A percentile compares a stretch with the other conserved stretches of the same genome.
These are phyloP conservation scores for Centaurea solstitialis DNA, from an alignment of 129 eudicot genomes.

Conservation along the genomic window DNA sequence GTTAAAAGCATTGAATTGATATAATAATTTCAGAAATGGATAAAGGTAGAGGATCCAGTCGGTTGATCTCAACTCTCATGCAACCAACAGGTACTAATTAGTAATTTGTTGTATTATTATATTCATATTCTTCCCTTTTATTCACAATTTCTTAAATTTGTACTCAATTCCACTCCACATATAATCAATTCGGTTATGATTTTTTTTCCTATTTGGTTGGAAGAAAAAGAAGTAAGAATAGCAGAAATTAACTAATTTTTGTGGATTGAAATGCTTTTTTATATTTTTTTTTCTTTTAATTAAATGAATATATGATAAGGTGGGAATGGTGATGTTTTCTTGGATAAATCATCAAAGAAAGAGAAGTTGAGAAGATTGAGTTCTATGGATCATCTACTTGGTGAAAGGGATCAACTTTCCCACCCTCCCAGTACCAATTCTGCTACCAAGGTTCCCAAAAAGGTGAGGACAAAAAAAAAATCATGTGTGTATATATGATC, in stretches of 20 bases:
- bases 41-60: slow-evolving; percentile 35
- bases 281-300: neutral
- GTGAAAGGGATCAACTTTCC: slow-evolving; percentile 34
- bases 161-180: neutral
- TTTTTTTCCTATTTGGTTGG: neutral
- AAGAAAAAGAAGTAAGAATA: neutral
- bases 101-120: neutral
- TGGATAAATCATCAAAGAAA: slow-evolving; percentile 21
- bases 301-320: slow-evolving; percentile 4
- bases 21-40: slow-evolving; percentile 43
- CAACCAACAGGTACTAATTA: slow-evolving; percentile 21
- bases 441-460: slow-evolving; percentile 33
- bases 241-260: neutral
- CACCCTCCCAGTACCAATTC: slow-evolving; percentile 3
- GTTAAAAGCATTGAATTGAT: slow-evolving; percentile 9
- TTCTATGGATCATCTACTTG: slow-evolving; percentile 25
- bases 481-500: neutral
- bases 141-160: neutral
- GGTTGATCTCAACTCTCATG: slow-evolving; percentile 34
- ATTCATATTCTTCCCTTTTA: neutral
- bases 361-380: slow-evolving; percentile 42
- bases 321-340: slow-evolving; percentile 7
- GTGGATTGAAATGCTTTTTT: neutral
- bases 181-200: neutral
- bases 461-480: slow-evolving; percentile 16